Evolutionary conservation across 345 rosid species (phyloP), one percentile per base, ranked within the genome.

Genomic region (Barbarea vulgaris): DNA sequence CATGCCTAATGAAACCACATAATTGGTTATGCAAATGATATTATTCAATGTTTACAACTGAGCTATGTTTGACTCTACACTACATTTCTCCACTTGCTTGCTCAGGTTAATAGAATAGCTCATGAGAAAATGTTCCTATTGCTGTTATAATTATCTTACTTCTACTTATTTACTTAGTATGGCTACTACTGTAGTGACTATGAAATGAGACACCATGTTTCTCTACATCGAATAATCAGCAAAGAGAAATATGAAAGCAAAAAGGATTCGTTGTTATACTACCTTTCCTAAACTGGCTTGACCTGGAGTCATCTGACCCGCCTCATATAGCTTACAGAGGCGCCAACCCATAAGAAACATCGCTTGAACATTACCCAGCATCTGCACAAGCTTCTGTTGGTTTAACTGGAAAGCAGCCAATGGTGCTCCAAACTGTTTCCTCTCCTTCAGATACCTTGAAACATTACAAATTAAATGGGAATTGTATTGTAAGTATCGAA

Each of bases 211-310:
- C 75, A 70, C 25, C 57, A 30, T 34, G 37, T 46, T 58, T 42
- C 41, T 36, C 59, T 62, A 36, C 48, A 50, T 41, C 10, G 0
- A 51, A 68, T 51, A 3, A 28, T 50, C 25, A 59, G 18, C 7
- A 50, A 39, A 37, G 54, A 51, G 44, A 30, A 21, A 22, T 13
- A 15, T 76, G 15, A 18, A 70, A 37, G 36, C 34, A n/a, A 64
- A 39, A 64, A 15, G 53, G 67, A 27, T 19, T 25, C n/a, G 28
- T 28, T 57, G 39, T 34, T 22, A 28, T 54, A 30, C 44, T 88
- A 96, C 99, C 97, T 96, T 96, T 77, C 88, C 99, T 80, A 93
- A 83, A 86, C 99, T 96, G 78, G 98, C 97, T 31, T 91, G 96
- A 73, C 98, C 99, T 0, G 91, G 83, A 52, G 99, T 96, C 94